Evolutionary conservation across 257 asterid species (phyloP), one percentile per base, ranked within the genome.

Genomic region (Lycium ferocissimum): DNA sequence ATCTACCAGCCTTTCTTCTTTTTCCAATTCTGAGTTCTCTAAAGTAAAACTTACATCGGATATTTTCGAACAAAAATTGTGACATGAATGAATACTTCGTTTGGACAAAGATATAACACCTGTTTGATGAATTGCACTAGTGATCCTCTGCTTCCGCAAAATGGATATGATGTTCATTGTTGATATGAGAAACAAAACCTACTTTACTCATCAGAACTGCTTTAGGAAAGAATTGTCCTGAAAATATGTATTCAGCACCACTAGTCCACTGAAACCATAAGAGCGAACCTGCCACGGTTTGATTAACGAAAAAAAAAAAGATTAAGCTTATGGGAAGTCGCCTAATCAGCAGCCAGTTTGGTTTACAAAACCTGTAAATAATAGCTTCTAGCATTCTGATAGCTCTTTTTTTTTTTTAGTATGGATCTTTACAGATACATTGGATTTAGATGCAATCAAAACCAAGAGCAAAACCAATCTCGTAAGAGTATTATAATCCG

Each of bases 41-140:
- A 86, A 84, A 73, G 66, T 35, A 33, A 45, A 82, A 59, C 40
- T 17, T 15, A 37, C 5, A 70, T 80, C 6, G n/a, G 87, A 61
- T 56, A 88, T 40, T 82, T 76, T 90, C 59, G 95, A 76, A 91
- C 91, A 89, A 83, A 91, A 89, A 3, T 35, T 62, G 87, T 85
- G 79, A 78, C 83, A 67, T 61, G 71, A 84, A 49, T 14, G 61
- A 81, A 10, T 12, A 66, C 56, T 37, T 70, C 78, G 38, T 49
- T 8, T 65, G 69, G 89, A 85, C 62, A 43, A 84, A 57, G 89
- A 76, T 61, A 75, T 38, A 87, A 58, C 69, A 87, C 89, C 82
- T 86, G 91, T 84, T 92, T 89, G 94, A 87, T 87, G 88, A 38
- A 95, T 69, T 61, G 95, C 88, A 71, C 87, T 84, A 84, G 82